A percentile compares a stretch with the other conserved stretches of the same genome.
Evolutionary conservation across 768 basidiomycete species (phyloP).

Genomic region (Podaxis rugospora): DNA sequence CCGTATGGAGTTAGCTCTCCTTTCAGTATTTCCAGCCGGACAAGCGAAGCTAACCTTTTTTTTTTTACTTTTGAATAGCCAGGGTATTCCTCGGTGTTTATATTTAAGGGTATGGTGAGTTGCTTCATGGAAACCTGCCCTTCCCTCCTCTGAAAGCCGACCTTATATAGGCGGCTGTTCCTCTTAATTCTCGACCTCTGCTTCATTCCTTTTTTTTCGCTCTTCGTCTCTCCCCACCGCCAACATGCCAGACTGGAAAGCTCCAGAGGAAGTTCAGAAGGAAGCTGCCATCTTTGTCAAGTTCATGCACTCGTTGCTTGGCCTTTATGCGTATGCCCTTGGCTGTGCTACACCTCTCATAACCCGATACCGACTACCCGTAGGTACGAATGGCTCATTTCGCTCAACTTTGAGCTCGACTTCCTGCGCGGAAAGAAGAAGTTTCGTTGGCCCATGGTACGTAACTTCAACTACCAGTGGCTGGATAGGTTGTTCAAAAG

Average conservation of each 20-base stretch:
- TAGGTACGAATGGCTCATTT: slow-evolving; percentile 63
- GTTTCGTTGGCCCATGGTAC: slow-evolving; percentile 68
- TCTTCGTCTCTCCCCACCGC: neutral
- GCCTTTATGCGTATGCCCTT: slow-evolving; percentile 46
- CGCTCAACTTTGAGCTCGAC: slow-evolving; percentile 61
- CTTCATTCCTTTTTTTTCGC: neutral
- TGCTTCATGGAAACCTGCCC: neutral
- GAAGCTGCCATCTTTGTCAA: slow-evolving; percentile 44
- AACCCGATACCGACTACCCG: neutral
- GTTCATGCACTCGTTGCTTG: slow-evolving; percentile 54
- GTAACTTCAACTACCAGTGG: slow-evolving; percentile 8
- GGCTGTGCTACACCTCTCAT: neutral
- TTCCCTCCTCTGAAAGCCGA: neutral
- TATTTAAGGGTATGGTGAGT: neutral
- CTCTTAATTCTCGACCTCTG: slow-evolving; percentile 8
- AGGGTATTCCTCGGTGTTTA: neutral
- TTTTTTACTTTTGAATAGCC: neutral
- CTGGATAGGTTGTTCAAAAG: neutral
- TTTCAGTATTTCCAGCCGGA: neutral
- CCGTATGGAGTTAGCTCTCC: slow-evolving; percentile 3
- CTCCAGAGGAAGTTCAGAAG: slow-evolving; percentile 38
- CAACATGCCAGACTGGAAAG: slow-evolving; percentile 53
- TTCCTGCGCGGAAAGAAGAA: slow-evolving; percentile 49
- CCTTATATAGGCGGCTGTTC: neutral
- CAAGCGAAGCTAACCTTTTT: neutral